Evolutionary conservation across 1,284 basidiomycete genomes (phyloP), one percentile per base, ranked within the genome.

Genomic region (Xanthoconium separans): DNA sequence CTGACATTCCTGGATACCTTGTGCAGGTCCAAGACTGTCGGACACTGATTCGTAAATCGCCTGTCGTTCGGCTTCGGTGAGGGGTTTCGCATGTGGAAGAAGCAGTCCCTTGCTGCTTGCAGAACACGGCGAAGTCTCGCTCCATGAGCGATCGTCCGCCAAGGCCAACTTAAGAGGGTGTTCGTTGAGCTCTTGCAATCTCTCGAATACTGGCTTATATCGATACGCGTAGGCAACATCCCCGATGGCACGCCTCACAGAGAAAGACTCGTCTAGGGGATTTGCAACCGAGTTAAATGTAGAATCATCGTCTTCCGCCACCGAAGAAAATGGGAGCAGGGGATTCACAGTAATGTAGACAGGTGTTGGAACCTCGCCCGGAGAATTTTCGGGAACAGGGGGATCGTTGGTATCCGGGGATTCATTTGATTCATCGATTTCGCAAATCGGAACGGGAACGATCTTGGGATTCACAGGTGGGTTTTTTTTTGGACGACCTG

Each of bases 1-100:
- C 51, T 77, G 73, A 48, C 70, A 75, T 62, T 84, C 81, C 60
- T 80, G 75, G 44, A 81, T 71, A 34, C 77, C 78, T 30, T 61
- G 55, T 18, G 75, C 71, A 52, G 76, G 74, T 10, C 77, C 78
- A 44, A 85, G 73, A 34, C 72, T 75, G 54, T 71, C 71, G 56
- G 78, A 75, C 24, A 87, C 70, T 31, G 78, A 69, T 44, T 78
- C 72, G 60, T 86, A 86, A 52, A 79, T 70, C 30, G 74, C 75
- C 46, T 72, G 66, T 34, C 83, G 78, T 61, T 84, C 79, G 22
- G 62, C 61, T 55, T 66, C 58, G n/a, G 73, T 71, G 46, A 83
- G 69, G 42, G 72, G 59, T 44, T 71, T 66, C 47, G 70, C 65
- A 48, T 73, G 71, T 33, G 68, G 61, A 40, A 66, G 56, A 12